Base-by-base conservation (phyloP, 768 basidiomycete genomes). In the Xerocomellus amylosporus region DNA sequence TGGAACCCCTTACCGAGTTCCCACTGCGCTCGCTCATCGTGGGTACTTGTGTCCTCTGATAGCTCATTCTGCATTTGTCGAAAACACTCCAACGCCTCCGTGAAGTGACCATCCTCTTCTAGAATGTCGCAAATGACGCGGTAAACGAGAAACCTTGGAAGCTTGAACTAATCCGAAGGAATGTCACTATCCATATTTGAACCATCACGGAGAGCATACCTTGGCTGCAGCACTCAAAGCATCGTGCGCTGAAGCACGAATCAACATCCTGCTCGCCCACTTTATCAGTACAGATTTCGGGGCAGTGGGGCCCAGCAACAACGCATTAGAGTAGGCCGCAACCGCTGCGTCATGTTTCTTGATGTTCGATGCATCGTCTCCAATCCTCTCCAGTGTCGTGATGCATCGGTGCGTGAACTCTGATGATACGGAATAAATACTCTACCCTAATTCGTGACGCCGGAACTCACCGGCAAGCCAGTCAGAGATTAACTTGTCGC, bases 351-450 rank as follows among this genome's bases (percentile, higher is more conserved):
- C 45, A 4, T 22, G 13, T 7, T 41, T 19, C 31, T 31, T 13
- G 1, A 6, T 1, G 22, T 30, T 19, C 2, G 10, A 17, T n/a
- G 6, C 45, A 8, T 40, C 38, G 4, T 41, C 38, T 26, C 43
- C 45, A 1, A 44, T 31, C 4, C 3, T 37, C 17, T 46, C 52
- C 6, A 56, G 30, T 1, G 3, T 8, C 1, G 5, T 2, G 8
- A 55, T 1, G 28, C 55, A 56, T 22, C 15, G 42, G 5, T 22
- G 3, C 26, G 19, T 46, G 8, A 56, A 56, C 3, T n/a, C 55
- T 55, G 41, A 30, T 12, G 5, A 3, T 1, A 13, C 0, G 0
- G 13, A 15, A 31, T 44, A 4, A 37, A 42, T 14, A 8, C 9
- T 26, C 1, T 26, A 1, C 5, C 6, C 3, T 8, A 0, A 6